Evolutionary conservation across 176 grass and related monocot species (phyloP).

Genomic region (Aegilops sharonensis): DNA sequence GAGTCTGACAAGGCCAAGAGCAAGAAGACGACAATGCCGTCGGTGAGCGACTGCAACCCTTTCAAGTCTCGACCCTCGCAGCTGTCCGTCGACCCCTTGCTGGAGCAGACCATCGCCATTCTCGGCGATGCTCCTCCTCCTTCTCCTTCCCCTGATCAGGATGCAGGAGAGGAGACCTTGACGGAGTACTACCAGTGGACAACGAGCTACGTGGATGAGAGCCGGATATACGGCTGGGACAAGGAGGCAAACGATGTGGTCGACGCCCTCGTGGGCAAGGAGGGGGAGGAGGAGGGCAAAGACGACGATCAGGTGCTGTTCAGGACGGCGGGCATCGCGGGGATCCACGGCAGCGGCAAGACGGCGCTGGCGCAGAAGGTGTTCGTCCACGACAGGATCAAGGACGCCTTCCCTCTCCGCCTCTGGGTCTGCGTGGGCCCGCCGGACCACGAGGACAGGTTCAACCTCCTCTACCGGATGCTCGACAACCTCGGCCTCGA

Average conservation of each 20-base stretch:
- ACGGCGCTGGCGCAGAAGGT: conserved; percentile 53
- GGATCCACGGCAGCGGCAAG: conserved; percentile 56
- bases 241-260: not conserved
- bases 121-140: not conserved
- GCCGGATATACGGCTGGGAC: conserved; percentile 35
- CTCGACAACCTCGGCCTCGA: conserved; percentile 65
- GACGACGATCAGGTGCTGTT: not conserved
- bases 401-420: conserved; percentile 53
- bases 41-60: conserved; percentile 27
- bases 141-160: not conserved
- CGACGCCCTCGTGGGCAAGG: conserved; percentile 6
- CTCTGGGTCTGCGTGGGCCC: conserved; percentile 59
- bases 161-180: not conserved
- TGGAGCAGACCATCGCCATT: not conserved
- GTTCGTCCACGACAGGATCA: conserved; percentile 49
- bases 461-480: conserved; percentile 53
- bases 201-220: conserved; percentile 53
- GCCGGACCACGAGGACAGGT: conserved; percentile 17
- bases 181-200: conserved; percentile 50
- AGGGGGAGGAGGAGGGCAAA: too few relatives aligned
- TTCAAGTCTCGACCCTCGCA: not conserved
- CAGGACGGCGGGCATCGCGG: conserved; percentile 42
- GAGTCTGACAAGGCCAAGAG: not conserved
- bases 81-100: not conserved
- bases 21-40: not conserved